Conservation (phyloP, 352 stramenopile species). For the Sclerospora graminicola region DNA sequence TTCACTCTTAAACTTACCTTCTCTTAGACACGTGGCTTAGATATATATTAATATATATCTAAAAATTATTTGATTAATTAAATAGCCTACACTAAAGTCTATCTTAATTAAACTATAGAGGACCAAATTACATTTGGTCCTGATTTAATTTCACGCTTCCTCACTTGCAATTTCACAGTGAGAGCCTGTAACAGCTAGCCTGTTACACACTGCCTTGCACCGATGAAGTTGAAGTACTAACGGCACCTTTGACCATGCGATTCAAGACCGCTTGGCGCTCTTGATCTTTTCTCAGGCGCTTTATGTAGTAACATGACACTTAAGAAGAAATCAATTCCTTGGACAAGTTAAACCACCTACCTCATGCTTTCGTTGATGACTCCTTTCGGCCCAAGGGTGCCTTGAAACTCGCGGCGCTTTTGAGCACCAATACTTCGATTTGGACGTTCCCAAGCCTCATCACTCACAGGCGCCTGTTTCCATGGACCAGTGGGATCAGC, state of each 20-base stretch:
- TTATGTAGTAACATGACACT: background rate
- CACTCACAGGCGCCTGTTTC: slow-evolving; percentile 35
- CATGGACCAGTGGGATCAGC: slow-evolving; percentile 61
- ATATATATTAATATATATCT: no score
- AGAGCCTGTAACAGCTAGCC: no score
- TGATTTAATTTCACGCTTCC: no score
- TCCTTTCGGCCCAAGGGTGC: slow-evolving; percentile 71
- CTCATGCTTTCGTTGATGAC: slow-evolving; percentile 71
- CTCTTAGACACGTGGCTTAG: no score
- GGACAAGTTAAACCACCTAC: slow-evolving; percentile 19
- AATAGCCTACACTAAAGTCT: no score
- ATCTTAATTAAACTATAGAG: no score
- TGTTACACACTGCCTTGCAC: slow-evolving; percentile 6
- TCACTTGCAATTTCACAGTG: no score
- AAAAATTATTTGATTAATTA: no score
- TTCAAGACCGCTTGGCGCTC: slow-evolving; percentile 41
- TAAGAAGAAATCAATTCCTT: no score
- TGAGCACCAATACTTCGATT: slow-evolving; percentile 12
- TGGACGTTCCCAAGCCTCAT: slow-evolving; percentile 39
- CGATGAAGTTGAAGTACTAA: slow-evolving; percentile 4
- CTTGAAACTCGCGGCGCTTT: slow-evolving; percentile 36
- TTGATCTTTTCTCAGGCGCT: slow-evolving; percentile 35
- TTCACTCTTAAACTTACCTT: no score
- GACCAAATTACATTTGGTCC: no score
- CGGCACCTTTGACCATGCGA: slow-evolving; percentile 52